Evolutionary conservation across 2,329 filamentous ascomycete genomes (phyloP), one percentile per base, ranked within the genome.

Genomic region (Colletotrichum australisinense): DNA sequence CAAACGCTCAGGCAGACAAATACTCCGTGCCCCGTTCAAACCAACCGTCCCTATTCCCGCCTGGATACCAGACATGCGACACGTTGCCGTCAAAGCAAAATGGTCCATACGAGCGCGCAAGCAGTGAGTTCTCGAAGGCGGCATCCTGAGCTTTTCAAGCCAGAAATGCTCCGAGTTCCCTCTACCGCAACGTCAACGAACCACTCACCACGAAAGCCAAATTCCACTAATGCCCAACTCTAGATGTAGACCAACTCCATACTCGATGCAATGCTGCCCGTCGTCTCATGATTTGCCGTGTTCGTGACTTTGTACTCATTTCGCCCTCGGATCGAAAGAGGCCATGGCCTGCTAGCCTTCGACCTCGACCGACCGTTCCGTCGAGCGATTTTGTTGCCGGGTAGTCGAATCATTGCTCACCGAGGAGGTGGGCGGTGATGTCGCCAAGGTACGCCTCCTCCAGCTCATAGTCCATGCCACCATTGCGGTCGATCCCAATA

Each of bases 371-470:
- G n/a, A 16, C 9, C 12, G 3, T 24, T 59, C 28, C 32, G 4
- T 32, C 32, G 24, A 19, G 52, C 16, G n/a, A 16, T 53, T 11
- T 11, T 30, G n/a, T 16, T 14, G 16, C 28, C 14, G 22, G n/a
- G 16, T 11, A 5, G 57, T 63, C 35, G 49, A 26, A 42, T 70
- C 38, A 92, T 80, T 90, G 89, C 83, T 98, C 95, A 49, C 94
- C 94, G 42, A 98, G 91, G 7, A 98, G 88, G 71, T 93, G 89
- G 22, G 95, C 94, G 0, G 94, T 97, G 75, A 98, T 93, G 77
- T 98, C 95, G 4, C 94, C 95, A 89, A 97, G 94, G 77, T 95
- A 95, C 1, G 93, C 95, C 78, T 97, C 94, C 79, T 97, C 94
- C n/a, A 98, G 86, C 78, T 94, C 92, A 81, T 97, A 97, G 80